phyloP scores from a whole-genome alignment of 306 rosid species.

The Acmispon strigosus region DNA sequence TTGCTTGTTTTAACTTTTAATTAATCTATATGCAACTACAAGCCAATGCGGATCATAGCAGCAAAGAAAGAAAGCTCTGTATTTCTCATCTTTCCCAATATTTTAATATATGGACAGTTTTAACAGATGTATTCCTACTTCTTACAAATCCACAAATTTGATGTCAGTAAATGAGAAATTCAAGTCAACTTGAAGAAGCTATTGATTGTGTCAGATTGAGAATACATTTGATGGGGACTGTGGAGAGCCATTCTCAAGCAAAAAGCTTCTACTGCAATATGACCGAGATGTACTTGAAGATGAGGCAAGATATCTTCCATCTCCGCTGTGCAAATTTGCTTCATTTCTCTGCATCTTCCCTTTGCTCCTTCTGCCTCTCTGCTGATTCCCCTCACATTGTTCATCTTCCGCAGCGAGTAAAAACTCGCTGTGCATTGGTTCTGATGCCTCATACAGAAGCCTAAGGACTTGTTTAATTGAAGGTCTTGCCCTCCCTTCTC shows the following conservation, averaged over 20 bases:
- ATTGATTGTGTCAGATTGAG: conserved; percentile 36
- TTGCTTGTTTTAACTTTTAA: neutral
- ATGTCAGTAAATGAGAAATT: conserved; percentile 19
- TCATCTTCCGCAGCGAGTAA: conserved; percentile 55
- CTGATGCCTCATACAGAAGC: conserved; percentile 84
- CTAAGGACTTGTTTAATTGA: conserved; percentile 89
- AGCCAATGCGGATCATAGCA: conserved; percentile 4
- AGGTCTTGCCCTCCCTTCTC: conserved; percentile 82
- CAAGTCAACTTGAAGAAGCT: neutral
- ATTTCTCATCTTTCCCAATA: conserved; percentile 20
- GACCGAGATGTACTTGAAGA: conserved; percentile 97
- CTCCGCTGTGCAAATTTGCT: conserved; percentile 59
- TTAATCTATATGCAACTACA: conserved; percentile 2
- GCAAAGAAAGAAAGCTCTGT: neutral
- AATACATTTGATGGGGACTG: conserved; percentile 68
- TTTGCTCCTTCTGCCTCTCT: conserved; percentile 61
- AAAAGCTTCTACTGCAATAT: conserved; percentile 86
- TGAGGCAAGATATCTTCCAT: conserved; percentile 87
- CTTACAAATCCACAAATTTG: conserved; percentile 16
- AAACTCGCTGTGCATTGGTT: conserved; percentile 75
- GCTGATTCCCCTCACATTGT: conserved; percentile 52
- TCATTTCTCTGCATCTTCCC: conserved; percentile 60
- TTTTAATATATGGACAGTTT: neutral
- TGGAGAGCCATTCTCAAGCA: conserved; percentile 84
- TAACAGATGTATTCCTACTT: neutral